Evolutionary conservation across 768 basidiomycete genomes (phyloP).

Genomic region (Ephemerocybe angulata): DNA sequence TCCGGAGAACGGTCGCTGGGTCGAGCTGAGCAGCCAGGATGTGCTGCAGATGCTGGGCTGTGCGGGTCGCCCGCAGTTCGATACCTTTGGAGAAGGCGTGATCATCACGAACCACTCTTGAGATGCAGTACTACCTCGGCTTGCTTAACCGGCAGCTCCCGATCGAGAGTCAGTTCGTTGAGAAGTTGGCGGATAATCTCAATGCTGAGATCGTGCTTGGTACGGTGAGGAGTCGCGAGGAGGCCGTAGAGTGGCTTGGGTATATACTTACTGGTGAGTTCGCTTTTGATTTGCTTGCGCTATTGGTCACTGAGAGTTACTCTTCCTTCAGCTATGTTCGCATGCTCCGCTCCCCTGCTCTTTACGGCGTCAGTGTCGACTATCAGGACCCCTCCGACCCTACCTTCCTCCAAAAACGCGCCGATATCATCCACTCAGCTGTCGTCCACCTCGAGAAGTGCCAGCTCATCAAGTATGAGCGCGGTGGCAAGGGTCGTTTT

Average conservation of each 20-base stretch:
- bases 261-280: slow-evolving; percentile 88
- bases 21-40: slow-evolving; percentile 93
- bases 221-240: slow-evolving; percentile 90
- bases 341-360: slow-evolving; percentile 83
- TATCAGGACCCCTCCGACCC: slow-evolving; percentile 66
- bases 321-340: slow-evolving; percentile 72
- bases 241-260: slow-evolving; percentile 96
- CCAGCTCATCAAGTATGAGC: slow-evolving; percentile 91
- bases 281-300: slow-evolving; percentile 5
- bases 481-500: slow-evolving; percentile 73
- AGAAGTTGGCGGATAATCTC: slow-evolving; percentile 88
- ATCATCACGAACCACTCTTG: slow-evolving; percentile 98
- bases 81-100: slow-evolving; percentile 95
- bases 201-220: slow-evolving; percentile 97
- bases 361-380: slow-evolving; percentile 87
- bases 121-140: slow-evolving; percentile 94
- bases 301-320: slow-evolving; percentile 1
- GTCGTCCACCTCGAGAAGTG: slow-evolving; percentile 93
- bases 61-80: slow-evolving; percentile 95
- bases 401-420: slow-evolving; percentile 33
- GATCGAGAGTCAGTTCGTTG: slow-evolving; percentile 93
- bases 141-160: slow-evolving; percentile 96
- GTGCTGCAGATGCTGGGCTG: slow-evolving; percentile 98
- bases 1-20: slow-evolving; percentile 97
- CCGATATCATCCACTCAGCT: slow-evolving; percentile 90